phyloP scores from a whole-genome alignment of 176 grass and related monocot species.

The Rhynchospora breviuscula region DNA sequence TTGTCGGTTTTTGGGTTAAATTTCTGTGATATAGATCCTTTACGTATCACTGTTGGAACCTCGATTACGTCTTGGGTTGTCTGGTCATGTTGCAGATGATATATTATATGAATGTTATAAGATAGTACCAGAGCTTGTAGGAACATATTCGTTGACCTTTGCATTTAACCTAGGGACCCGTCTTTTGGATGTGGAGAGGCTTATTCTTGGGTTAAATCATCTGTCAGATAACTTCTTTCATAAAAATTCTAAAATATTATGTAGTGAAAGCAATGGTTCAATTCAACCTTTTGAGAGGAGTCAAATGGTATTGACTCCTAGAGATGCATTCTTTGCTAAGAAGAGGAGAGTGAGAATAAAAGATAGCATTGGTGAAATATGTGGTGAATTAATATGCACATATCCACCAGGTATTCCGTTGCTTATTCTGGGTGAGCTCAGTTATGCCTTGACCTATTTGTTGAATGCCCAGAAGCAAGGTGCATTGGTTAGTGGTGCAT shows the following conservation, averaged over 20 bases:
- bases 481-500: constrained; percentile 57
- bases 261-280: neutral
- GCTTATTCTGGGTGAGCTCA: constrained; percentile 66
- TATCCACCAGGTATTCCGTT: constrained; percentile 83
- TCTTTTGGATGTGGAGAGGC: constrained; percentile 47
- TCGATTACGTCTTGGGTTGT: constrained; percentile 41
- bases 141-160: constrained; percentile 52
- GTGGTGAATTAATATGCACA: constrained; percentile 76
- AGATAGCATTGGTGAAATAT: constrained; percentile 66
- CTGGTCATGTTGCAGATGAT: constrained; percentile 54
- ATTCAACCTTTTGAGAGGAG: constrained; percentile 29
- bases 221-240: constrained; percentile 47
- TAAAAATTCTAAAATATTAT: constrained; percentile 14
- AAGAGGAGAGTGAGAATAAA: constrained; percentile 47
- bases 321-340: constrained; percentile 72
- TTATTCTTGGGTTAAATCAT: constrained; percentile 37
- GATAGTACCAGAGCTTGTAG: constrained; percentile 66
- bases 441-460: constrained; percentile 52
- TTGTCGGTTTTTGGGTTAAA: constrained; percentile 45
- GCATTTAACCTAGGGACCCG: constrained; percentile 74
- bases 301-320: constrained; percentile 46
- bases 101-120: constrained; percentile 40
- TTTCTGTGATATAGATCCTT: constrained; percentile 65
- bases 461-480: constrained; percentile 40
- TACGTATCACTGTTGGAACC: constrained; percentile 53